These are phyloP conservation scores for Ustilago curta DNA, from an alignment of 1,284 basidiomycete genomes.

Conservation along the genomic window DNA sequence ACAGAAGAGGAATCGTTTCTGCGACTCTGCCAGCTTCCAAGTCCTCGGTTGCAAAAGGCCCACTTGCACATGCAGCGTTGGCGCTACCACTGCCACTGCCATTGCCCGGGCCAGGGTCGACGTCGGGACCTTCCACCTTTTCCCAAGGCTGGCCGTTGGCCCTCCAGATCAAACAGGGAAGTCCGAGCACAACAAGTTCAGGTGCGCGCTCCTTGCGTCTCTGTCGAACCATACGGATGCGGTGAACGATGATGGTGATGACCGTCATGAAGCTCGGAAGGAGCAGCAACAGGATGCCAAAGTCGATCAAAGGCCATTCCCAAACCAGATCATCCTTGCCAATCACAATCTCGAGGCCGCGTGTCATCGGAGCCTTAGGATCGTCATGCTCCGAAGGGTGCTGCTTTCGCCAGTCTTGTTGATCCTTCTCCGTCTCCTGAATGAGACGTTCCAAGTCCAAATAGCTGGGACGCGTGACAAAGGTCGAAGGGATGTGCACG, in stretches of 20 bases:
- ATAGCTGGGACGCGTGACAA: conserved; percentile 66
- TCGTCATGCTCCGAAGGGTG: conserved; percentile 21
- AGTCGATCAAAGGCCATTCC: conserved; percentile 66
- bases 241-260: conserved; percentile 60
- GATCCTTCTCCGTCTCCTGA: conserved; percentile 55
- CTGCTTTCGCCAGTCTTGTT: conserved; percentile 42
- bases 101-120: conserved; percentile 51
- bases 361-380: conserved; percentile 11
- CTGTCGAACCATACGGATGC: conserved; percentile 57
- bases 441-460: conserved; percentile 62
- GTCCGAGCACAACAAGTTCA: conserved; percentile 55
- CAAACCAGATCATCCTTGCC: conserved; percentile 61
- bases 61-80: background rate
- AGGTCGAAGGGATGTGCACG: conserved; percentile 65
- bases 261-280: conserved; percentile 67
- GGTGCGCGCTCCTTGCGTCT: conserved; percentile 65
- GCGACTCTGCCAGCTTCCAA: conserved; percentile 30
- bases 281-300: conserved; percentile 64
- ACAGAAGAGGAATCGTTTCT: conserved; percentile 41
- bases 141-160: conserved; percentile 63
- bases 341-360: conserved; percentile 62
- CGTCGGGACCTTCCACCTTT: conserved; percentile 55
- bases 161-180: conserved; percentile 67
- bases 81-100: conserved; percentile 10
- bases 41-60: conserved; percentile 21